Conservation (phyloP, 176 grass and related monocot species). For the Stipa capillata region DNA sequence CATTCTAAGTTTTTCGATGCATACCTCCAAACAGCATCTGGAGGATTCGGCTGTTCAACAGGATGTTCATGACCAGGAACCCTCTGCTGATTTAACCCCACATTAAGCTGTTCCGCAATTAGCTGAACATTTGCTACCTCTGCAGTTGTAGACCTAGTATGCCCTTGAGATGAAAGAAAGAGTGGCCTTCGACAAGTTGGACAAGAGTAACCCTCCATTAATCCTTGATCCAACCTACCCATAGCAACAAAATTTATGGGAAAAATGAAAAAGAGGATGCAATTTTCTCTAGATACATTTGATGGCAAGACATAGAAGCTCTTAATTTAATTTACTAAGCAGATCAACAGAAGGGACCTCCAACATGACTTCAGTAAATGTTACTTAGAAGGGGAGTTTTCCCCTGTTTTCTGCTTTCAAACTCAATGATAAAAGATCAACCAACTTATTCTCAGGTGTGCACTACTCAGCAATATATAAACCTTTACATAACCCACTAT, state of each 20-base stretch:
- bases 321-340: constrained; percentile 3
- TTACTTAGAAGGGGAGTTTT: neutral
- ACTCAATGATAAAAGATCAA: neutral
- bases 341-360: neutral
- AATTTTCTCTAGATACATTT: neutral
- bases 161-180: constrained; percentile 50
- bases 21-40: constrained; percentile 88
- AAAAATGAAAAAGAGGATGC: neutral
- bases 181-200: constrained; percentile 94
- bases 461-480: neutral
- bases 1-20: neutral
- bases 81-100: constrained; percentile 59
- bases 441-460: neutral
- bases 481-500: neutral
- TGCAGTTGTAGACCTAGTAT: constrained; percentile 27
- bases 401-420: neutral
- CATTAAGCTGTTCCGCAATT: constrained; percentile 64
- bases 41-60: constrained; percentile 51
- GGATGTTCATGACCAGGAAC: constrained; percentile 46
- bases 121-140: constrained; percentile 44
- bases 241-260: neutral
- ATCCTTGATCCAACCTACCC: constrained; percentile 91
- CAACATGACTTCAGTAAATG: neutral
- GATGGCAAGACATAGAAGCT: neutral
- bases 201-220: constrained; percentile 89